Conservation (phyloP, 768 basidiomycete species). For the Rhodotorula sphaerocarpa region DNA sequence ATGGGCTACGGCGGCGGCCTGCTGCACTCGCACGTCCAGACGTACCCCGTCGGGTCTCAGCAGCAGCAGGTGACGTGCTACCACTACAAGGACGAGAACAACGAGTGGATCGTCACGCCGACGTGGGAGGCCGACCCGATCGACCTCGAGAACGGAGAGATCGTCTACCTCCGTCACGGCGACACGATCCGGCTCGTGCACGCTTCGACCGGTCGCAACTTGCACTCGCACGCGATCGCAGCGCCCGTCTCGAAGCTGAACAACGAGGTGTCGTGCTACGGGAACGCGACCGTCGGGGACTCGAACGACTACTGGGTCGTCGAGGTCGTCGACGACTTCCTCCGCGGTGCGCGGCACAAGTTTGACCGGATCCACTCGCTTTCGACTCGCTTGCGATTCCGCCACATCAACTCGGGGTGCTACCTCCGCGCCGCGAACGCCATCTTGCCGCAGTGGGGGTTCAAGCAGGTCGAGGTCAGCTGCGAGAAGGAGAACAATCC, state of each 20-base stretch:
- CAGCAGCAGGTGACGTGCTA: slow-evolving; percentile 99
- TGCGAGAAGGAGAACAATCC: slow-evolving; percentile 83
- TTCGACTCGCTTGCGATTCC: slow-evolving; percentile 80
- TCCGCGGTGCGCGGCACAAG: slow-evolving; percentile 53
- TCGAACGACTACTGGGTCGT: slow-evolving; percentile 81
- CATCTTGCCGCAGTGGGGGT: slow-evolving; percentile 92
- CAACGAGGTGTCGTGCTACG: slow-evolving; percentile 89
- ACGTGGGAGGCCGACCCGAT: slow-evolving; percentile 66
- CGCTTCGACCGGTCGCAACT: slow-evolving; percentile 70
- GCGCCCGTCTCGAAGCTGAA: slow-evolving; percentile 84
- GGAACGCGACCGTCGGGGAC: slow-evolving; percentile 82
- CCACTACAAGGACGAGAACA: slow-evolving; percentile 98
- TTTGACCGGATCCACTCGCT: slow-evolving; percentile 72
- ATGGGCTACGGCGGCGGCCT: slow-evolving; percentile 97
- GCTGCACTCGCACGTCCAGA: slow-evolving; percentile 92
- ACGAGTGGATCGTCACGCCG: slow-evolving; percentile 75
- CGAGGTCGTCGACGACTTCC: slow-evolving; percentile 81
- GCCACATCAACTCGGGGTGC: slow-evolving; percentile 67
- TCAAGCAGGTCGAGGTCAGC: slow-evolving; percentile 95
- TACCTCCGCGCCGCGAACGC: slow-evolving; percentile 84
- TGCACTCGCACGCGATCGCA: slow-evolving; percentile 81
- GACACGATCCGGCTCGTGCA: slow-evolving; percentile 77
- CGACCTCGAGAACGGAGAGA: slow-evolving; percentile 54
- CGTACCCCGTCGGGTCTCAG: slow-evolving; percentile 77
- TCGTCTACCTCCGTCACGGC: slow-evolving; percentile 65